These are phyloP conservation scores for Tuber calosporum DNA, from an alignment of 495 filamentous ascomycete genomes.

Conservation along the genomic window DNA sequence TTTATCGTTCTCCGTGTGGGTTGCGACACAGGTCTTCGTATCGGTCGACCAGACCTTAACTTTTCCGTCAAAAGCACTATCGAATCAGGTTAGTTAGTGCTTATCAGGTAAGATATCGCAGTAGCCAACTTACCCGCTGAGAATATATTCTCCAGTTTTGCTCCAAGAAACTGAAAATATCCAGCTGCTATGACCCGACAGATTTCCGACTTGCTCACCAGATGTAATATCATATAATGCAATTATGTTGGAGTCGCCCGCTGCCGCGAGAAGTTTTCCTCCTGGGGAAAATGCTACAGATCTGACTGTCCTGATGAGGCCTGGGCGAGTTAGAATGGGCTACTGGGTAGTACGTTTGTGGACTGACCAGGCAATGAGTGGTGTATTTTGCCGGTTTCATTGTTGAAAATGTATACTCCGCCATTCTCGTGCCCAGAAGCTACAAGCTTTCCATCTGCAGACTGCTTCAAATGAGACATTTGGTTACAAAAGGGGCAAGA, in stretches of 20 bases:
- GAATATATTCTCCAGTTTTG: constrained; percentile 82
- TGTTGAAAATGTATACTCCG: constrained; percentile 89
- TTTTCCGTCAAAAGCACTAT: constrained; percentile 76
- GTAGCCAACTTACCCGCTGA: constrained; percentile 59
- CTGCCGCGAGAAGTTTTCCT: constrained; percentile 78
- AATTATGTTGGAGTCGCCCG: constrained; percentile 81
- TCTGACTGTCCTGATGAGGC: constrained; percentile 76
- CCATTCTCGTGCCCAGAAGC: constrained; percentile 91
- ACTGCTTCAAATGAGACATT: constrained; percentile 44
- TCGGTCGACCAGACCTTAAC: constrained; percentile 92
- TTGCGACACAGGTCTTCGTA: constrained; percentile 74
- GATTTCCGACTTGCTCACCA: constrained; percentile 83
- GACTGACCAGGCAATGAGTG: constrained; percentile 74
- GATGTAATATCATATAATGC: constrained; percentile 83
- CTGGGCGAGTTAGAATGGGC: constrained; percentile 44
- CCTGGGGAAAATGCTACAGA: constrained; percentile 79
- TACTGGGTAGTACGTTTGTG: constrained; percentile 1
- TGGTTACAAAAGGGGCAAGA: not conserved
- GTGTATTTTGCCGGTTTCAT: constrained; percentile 72
- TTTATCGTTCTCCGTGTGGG: constrained; percentile 81
- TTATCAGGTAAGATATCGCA: constrained; percentile 5
- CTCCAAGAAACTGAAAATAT: constrained; percentile 87
- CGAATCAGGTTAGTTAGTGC: not conserved
- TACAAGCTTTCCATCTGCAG: constrained; percentile 70
- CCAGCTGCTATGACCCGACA: constrained; percentile 75